Evolutionary conservation across 257 asterid genomes (phyloP).

Genomic region (Solanum rostratum): DNA sequence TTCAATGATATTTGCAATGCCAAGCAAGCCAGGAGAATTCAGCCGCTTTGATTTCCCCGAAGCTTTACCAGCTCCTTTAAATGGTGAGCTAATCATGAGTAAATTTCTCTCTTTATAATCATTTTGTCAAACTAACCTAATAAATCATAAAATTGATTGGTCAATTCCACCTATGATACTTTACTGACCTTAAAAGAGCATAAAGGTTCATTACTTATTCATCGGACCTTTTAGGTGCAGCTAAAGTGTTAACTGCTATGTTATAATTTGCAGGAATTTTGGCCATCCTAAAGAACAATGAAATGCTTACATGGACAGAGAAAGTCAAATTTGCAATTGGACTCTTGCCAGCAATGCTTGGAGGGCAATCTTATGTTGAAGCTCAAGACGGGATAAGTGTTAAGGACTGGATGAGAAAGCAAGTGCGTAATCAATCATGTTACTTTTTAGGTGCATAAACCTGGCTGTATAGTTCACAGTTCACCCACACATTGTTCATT

Average conservation of each 20-base stretch:
- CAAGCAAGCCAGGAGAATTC: constrained; percentile 90
- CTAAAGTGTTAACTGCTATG: not conserved
- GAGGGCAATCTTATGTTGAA: constrained; percentile 94
- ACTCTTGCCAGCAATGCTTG: constrained; percentile 89
- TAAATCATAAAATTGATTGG: not conserved
- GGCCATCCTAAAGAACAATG: constrained; percentile 93
- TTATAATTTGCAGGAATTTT: constrained; percentile 44
- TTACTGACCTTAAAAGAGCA: not conserved
- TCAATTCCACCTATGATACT: not conserved
- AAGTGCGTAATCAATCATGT: constrained; percentile 30
- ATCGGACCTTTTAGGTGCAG: not conserved
- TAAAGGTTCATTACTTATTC: not conserved
- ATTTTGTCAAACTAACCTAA: not conserved
- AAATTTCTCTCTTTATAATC: not conserved
- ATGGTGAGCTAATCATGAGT: constrained; percentile 36
- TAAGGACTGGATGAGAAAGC: constrained; percentile 92
- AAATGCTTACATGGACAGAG: constrained; percentile 98
- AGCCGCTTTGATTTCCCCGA: constrained; percentile 95
- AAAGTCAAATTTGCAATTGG: constrained; percentile 93
- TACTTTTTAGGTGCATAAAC: not conserved
- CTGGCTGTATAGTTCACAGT: not conserved
- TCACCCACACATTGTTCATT: not conserved
- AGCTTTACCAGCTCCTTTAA: constrained; percentile 77
- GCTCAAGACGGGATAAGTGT: constrained; percentile 94
- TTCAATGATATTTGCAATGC: constrained; percentile 98